Evolutionary conservation across 208 protist species (phyloP).

Genomic region (Wallacemonas collosoma): DNA sequence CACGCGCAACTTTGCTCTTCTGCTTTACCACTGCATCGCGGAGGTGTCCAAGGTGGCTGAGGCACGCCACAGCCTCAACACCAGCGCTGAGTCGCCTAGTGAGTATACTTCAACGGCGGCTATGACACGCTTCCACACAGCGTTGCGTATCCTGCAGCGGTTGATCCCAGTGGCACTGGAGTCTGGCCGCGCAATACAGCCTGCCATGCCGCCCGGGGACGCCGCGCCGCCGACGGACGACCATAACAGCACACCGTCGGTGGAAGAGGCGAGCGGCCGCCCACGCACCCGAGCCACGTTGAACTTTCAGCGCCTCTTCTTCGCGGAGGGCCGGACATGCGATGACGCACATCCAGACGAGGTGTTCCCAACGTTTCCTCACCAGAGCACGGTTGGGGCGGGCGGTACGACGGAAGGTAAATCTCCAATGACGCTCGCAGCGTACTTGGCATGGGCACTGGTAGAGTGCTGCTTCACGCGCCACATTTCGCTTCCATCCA

Average conservation of each 20-base stretch:
- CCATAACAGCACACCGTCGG: background rate
- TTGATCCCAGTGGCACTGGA: slow-evolving; percentile 77
- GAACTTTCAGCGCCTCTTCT: slow-evolving; percentile 78
- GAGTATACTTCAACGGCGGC: slow-evolving; percentile 19
- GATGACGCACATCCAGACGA: slow-evolving; percentile 52
- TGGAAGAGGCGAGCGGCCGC: slow-evolving; percentile 20
- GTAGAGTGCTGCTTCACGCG: slow-evolving; percentile 88
- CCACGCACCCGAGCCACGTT: slow-evolving; percentile 48
- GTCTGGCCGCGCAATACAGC: slow-evolving; percentile 35
- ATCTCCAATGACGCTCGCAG: slow-evolving; percentile 29
- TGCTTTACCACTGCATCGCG: slow-evolving; percentile 73
- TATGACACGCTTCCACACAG: slow-evolving; percentile 48
- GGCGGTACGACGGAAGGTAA: too few relatives aligned
- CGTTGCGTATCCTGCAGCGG: slow-evolving; percentile 61
- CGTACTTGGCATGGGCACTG: slow-evolving; percentile 61
- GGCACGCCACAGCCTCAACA: slow-evolving; percentile 27
- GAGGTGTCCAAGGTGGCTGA: slow-evolving; percentile 45
- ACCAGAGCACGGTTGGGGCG: slow-evolving; percentile 11
- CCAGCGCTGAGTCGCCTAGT: slow-evolving; percentile 11
- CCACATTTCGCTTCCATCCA: slow-evolving; percentile 51
- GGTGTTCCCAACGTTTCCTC: slow-evolving; percentile 43
- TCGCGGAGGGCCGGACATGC: slow-evolving; percentile 66
- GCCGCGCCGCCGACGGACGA: background rate
- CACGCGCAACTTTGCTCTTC: slow-evolving; percentile 77
- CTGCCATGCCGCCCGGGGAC: background rate